Evolutionary conservation across 1,139 yeast species (phyloP).

Genomic region (Blastobotrys persicus): DNA sequence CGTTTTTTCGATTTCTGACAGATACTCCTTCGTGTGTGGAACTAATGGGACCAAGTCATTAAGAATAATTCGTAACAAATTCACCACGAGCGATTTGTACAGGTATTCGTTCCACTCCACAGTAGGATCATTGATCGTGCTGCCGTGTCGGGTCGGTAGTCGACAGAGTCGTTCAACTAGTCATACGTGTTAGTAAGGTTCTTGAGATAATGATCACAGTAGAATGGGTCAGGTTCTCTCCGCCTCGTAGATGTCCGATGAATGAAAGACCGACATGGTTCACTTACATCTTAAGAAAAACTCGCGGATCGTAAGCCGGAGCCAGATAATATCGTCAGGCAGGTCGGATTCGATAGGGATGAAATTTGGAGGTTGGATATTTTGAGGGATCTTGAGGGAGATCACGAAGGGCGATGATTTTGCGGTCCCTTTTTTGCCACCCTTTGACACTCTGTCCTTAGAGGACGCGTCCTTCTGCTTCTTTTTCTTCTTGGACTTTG

Average conservation of each 20-base stretch:
- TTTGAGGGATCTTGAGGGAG: slow-evolving; percentile 16
- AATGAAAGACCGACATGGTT: too few species aligned
- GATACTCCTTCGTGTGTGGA: slow-evolving; percentile 25
- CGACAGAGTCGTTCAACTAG: slow-evolving; percentile 32
- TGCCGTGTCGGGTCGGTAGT: slow-evolving; percentile 36
- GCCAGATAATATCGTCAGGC: slow-evolving; percentile 31
- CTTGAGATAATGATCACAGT: not conserved
- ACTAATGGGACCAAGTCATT: slow-evolving; percentile 34
- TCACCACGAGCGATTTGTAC: slow-evolving; percentile 36
- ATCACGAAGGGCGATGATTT: slow-evolving; percentile 13
- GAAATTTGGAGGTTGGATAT: slow-evolving; percentile 29
- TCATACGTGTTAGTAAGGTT: not conserved
- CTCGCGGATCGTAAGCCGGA: slow-evolving; percentile 30
- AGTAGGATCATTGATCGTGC: slow-evolving; percentile 38
- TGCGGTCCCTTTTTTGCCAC: not conserved
- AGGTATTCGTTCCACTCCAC: slow-evolving; percentile 38
- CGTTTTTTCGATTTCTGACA: slow-evolving; percentile 33
- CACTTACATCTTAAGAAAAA: slow-evolving; percentile 29
- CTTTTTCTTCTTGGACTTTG: slow-evolving; percentile 8
- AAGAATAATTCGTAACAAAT: slow-evolving; percentile 34
- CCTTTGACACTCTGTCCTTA: slow-evolving; percentile 6
- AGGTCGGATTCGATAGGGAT: slow-evolving; percentile 24
- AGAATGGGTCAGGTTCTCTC: too few species aligned
- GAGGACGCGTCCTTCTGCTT: slow-evolving; percentile 7
- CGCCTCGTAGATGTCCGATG: too few species aligned